phyloP scores from a whole-genome alignment of 75 land plant genomes.

The Pinus taeda region DNA sequence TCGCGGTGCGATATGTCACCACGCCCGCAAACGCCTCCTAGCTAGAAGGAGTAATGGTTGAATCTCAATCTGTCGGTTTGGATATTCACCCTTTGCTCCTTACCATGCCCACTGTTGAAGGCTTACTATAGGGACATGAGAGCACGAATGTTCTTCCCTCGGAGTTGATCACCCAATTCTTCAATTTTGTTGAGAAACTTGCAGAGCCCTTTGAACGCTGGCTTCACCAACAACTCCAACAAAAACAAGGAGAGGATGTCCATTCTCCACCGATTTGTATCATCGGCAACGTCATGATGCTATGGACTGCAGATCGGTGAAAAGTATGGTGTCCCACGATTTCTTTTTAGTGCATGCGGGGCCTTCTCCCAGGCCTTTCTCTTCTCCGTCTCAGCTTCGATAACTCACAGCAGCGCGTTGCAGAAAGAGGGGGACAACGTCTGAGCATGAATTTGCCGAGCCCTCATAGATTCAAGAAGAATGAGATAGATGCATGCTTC shows the following conservation, averaged over 20 bases:
- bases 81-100: constrained; percentile 14
- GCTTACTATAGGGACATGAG: constrained; percentile 24
- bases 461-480: background rate
- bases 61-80: background rate
- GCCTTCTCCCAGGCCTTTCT: background rate
- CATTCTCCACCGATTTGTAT: background rate
- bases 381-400: background rate
- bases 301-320: background rate
- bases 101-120: background rate
- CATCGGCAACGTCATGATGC: background rate
- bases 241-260: background rate
- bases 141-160: constrained; percentile 26
- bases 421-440: background rate
- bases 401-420: background rate
- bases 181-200: too few relatives aligned
- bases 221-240: background rate
- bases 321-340: background rate
- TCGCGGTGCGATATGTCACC: constrained; percentile 32
- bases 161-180: background rate
- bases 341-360: background rate
- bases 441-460: background rate
- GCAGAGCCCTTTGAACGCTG: background rate
- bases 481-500: background rate
- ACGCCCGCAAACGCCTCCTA: constrained; percentile 25
- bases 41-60: constrained; percentile 6